Evolutionary conservation across 352 stramenopile species (phyloP).

Genomic region (Phytopythium cucurbitacearum): DNA sequence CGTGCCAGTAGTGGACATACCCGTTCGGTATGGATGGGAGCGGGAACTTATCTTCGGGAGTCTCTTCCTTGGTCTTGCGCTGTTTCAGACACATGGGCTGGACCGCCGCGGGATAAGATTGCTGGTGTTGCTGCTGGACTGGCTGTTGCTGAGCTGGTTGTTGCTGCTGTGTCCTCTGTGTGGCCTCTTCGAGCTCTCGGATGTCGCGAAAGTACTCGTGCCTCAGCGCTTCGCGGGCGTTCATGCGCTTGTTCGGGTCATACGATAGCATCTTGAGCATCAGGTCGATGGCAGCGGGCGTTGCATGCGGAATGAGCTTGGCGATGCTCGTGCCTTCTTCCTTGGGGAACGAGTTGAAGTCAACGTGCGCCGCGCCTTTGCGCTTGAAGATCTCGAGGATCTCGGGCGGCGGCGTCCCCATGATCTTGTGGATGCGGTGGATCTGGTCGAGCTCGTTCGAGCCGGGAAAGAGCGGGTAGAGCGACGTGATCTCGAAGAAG

Average conservation of each 20-base stretch:
- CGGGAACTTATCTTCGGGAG: slow-evolving; percentile 38
- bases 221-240: slow-evolving; percentile 83
- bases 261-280: slow-evolving; percentile 88
- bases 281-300: slow-evolving; percentile 84
- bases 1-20: slow-evolving; percentile 9
- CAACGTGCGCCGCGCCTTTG: slow-evolving; percentile 88
- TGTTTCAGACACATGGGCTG: slow-evolving; percentile 30
- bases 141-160: slow-evolving; percentile 12
- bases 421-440: slow-evolving; percentile 92
- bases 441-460: slow-evolving; percentile 96
- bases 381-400: slow-evolving; percentile 90
- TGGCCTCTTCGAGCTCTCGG: slow-evolving; percentile 71
- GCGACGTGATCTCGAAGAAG: slow-evolving; percentile 93
- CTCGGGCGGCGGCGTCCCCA: slow-evolving; percentile 86
- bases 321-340: slow-evolving; percentile 80
- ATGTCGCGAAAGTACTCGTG: slow-evolving; percentile 90
- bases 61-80: slow-evolving; percentile 48
- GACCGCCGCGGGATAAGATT: slow-evolving; percentile 13
- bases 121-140: slow-evolving; percentile 20
- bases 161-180: slow-evolving; percentile 26
- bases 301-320: slow-evolving; percentile 89
- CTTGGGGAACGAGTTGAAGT: slow-evolving; percentile 87
- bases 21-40: slow-evolving; percentile 52
- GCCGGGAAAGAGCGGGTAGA: slow-evolving; percentile 94
- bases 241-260: slow-evolving; percentile 87